Conservation (phyloP, 148 eudicot species). For the Nepenthes mirabilis region DNA sequence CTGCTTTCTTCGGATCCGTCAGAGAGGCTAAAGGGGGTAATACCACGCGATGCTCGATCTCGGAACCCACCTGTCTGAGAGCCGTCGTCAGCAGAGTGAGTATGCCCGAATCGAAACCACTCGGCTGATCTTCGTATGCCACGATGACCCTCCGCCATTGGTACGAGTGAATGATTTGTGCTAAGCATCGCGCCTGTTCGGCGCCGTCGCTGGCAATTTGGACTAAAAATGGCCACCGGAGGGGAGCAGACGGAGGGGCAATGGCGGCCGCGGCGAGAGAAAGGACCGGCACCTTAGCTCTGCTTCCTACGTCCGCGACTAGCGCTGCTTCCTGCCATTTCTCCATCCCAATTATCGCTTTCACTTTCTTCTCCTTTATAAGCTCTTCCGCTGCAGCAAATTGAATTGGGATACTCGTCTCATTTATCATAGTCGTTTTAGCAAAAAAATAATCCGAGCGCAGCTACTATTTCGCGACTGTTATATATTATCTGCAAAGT, state of each 20-base stretch:
- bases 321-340: slow-evolving; percentile 14
- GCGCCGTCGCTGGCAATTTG: slow-evolving; percentile 4
- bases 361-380: slow-evolving; percentile 4
- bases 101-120: slow-evolving; percentile 1
- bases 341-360: slow-evolving; percentile 6
- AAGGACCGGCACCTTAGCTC: slow-evolving; percentile 8
- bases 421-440: background rate
- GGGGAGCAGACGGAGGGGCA: background rate
- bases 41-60: slow-evolving; percentile 4
- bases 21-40: slow-evolving; percentile 9
- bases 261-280: slow-evolving; percentile 6
- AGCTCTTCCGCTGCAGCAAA: slow-evolving; percentile 10
- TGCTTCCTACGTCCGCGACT: slow-evolving; percentile 3
- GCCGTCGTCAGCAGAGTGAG: background rate
- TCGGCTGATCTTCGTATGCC: slow-evolving; percentile 7
- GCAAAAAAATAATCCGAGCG: too few relatives aligned
- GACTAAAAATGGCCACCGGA: slow-evolving; percentile 9
- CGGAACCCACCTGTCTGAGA: slow-evolving; percentile 4
- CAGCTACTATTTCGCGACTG: too few relatives aligned
- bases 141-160: slow-evolving; percentile 10
- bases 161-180: slow-evolving; percentile 3
- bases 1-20: slow-evolving; percentile 1
- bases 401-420: too few relatives aligned
- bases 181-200: slow-evolving; percentile 2
- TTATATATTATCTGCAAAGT: too few relatives aligned